Conservation (phyloP, 2,329 filamentous ascomycete genomes). For the Ophiognomonia clavigignenti-juglandacearum region DNA sequence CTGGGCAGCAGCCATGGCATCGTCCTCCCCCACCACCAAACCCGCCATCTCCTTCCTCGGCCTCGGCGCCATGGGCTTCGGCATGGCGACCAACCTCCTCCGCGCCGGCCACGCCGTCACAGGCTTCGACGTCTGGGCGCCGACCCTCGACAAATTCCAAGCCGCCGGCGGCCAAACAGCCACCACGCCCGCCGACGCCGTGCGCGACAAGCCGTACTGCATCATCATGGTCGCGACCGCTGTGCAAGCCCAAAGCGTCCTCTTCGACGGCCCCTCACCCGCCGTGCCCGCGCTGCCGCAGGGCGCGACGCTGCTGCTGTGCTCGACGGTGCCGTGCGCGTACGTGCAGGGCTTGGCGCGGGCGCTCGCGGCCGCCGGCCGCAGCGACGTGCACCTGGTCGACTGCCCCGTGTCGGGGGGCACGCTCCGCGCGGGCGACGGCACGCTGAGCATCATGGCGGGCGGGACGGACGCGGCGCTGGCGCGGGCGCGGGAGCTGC, state of each 20-base stretch:
- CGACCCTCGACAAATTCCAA: slow-evolving; percentile 61
- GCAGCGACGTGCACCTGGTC: slow-evolving; percentile 61
- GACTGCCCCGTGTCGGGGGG: slow-evolving; percentile 72
- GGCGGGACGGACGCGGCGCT: slow-evolving; percentile 54
- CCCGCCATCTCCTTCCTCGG: slow-evolving; percentile 60
- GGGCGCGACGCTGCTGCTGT: slow-evolving; percentile 59
- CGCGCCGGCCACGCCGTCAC: slow-evolving; percentile 62
- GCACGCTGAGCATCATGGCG: slow-evolving; percentile 72
- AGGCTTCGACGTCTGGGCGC: slow-evolving; percentile 66
- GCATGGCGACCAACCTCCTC: slow-evolving; percentile 72
- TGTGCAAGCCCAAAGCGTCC: slow-evolving; percentile 59
- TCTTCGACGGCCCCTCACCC: slow-evolving; percentile 55
- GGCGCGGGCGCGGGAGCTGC: slow-evolving; percentile 49
- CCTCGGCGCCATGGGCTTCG: slow-evolving; percentile 77
- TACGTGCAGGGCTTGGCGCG: slow-evolving; percentile 58
- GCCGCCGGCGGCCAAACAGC: slow-evolving; percentile 57
- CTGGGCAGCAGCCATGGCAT: slow-evolving; percentile 24
- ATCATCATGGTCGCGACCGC: slow-evolving; percentile 75
- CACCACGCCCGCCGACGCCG: slow-evolving; percentile 56
- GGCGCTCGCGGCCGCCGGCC: slow-evolving; percentile 48
- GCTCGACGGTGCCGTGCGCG: slow-evolving; percentile 65
- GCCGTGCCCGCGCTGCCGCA: slow-evolving; percentile 45
- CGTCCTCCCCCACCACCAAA: too few species aligned
- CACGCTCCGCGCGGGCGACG: slow-evolving; percentile 61
- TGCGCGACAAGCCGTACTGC: slow-evolving; percentile 53